Percentiles rank a stretch among this genome's conserved stretches.
Evolutionary conservation across 2,329 filamentous ascomycete species (phyloP).

Genomic region (Ceratocystis diversiconidia): DNA sequence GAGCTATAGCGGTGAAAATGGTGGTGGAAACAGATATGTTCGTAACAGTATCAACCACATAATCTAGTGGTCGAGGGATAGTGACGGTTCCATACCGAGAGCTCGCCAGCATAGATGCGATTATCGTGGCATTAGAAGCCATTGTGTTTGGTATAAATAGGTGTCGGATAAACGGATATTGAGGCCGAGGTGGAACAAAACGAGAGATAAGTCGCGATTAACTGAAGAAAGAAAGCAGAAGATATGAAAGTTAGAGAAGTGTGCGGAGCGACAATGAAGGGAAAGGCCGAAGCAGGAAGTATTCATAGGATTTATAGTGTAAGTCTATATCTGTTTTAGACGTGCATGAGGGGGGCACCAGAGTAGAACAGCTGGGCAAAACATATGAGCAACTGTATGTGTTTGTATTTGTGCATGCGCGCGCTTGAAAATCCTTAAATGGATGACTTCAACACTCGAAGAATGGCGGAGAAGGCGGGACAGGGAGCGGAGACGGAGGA

Average conservation of each 20-base stretch:
- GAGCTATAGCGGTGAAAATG: conserved; percentile 52
- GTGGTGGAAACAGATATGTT: conserved; percentile 28
- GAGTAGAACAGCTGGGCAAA: neutral
- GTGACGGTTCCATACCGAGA: conserved; percentile 36
- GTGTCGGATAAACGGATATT: neutral
- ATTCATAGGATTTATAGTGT: neutral
- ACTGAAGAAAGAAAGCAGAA: neutral
- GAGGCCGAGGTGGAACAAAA: neutral
- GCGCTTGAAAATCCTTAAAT: neutral
- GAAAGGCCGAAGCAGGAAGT: neutral
- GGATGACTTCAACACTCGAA: neutral
- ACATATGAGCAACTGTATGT: neutral
- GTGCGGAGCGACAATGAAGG: no score
- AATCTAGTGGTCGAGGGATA: conserved; percentile 42
- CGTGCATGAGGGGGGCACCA: no score
- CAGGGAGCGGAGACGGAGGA: neutral
- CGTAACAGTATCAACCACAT: conserved; percentile 39
- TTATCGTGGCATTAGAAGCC: conserved; percentile 45
- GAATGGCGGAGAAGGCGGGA: neutral
- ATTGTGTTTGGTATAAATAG: conserved; percentile 5
- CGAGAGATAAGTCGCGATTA: neutral
- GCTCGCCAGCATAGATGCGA: conserved; percentile 54
- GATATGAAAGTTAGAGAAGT: neutral
- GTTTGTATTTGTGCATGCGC: neutral
- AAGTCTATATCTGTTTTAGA: neutral